Conservation (phyloP, 2,329 filamentous ascomycete genomes). For the Aquanectria penicillioides region DNA sequence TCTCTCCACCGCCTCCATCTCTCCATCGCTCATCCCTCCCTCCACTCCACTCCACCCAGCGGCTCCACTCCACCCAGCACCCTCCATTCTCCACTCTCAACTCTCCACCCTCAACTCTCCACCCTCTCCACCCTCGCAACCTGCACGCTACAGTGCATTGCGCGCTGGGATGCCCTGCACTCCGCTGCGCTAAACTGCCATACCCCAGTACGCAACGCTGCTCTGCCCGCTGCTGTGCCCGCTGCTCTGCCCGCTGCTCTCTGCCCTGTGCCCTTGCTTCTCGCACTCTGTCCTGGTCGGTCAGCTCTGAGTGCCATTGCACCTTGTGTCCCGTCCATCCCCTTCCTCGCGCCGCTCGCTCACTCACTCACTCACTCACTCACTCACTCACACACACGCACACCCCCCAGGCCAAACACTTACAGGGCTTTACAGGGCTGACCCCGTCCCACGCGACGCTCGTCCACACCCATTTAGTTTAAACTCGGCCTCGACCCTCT, state of each 20-base stretch:
- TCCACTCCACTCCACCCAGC: not conserved
- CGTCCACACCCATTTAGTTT: constrained; percentile 32
- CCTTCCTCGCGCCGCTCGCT: no score
- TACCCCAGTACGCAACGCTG: no score
- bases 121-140: not conserved
- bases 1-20: constrained; percentile 22
- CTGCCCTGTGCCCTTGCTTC: not conserved
- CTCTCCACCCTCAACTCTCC: not conserved
- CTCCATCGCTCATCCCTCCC: not conserved
- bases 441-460: constrained; percentile 22
- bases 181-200: no score
- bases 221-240: no score
- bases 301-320: no score
- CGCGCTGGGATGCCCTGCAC: not conserved
- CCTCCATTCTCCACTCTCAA: not conserved
- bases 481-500: no score
- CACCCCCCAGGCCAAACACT: not conserved
- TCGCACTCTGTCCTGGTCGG: no score
- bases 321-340: no score
- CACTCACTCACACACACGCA: no score
- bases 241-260: no score
- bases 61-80: not conserved
- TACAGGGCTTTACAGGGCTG: constrained; percentile 5
- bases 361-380: not conserved
- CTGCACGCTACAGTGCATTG: not conserved